Evolutionary conservation across 148 eudicot genomes (phyloP).

Genomic region (Silene conica): DNA sequence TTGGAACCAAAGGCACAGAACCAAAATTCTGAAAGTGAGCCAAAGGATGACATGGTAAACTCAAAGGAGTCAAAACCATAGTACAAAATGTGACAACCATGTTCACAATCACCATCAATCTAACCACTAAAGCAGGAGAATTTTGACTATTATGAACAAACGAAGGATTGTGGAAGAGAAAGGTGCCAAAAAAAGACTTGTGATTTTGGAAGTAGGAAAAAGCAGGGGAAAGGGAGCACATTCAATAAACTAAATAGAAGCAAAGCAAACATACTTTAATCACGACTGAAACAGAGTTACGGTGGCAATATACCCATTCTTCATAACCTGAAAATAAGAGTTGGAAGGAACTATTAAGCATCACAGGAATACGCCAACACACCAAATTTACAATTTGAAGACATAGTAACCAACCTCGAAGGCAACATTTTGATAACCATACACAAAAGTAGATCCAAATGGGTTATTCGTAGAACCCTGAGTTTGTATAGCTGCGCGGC

Average conservation of each 20-base stretch:
- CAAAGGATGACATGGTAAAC: background rate
- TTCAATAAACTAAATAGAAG: background rate
- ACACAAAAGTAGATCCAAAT: conserved; percentile 91
- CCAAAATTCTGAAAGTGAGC: background rate
- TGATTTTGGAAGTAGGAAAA: background rate
- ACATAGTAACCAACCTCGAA: conserved; percentile 60
- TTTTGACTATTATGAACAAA: background rate
- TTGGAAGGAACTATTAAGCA: conserved; percentile 1
- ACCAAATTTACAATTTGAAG: background rate
- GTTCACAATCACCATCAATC: conserved; percentile 11
- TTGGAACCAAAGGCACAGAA: background rate
- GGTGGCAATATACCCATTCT: conserved; percentile 88
- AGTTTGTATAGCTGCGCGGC: conserved; percentile 93
- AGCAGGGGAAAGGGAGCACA: background rate
- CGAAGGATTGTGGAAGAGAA: background rate
- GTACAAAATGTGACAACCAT: background rate
- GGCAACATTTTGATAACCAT: conserved; percentile 92
- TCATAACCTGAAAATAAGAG: conserved; percentile 74
- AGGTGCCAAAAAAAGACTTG: background rate
- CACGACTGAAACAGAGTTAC: conserved; percentile 86
- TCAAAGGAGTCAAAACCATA: background rate
- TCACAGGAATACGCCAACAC: background rate
- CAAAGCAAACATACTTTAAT: conserved; percentile 21
- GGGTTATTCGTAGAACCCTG: conserved; percentile 92
- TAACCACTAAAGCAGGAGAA: background rate